Conservation (phyloP, 768 basidiomycete genomes). For the Suillus brevipes region DNA sequence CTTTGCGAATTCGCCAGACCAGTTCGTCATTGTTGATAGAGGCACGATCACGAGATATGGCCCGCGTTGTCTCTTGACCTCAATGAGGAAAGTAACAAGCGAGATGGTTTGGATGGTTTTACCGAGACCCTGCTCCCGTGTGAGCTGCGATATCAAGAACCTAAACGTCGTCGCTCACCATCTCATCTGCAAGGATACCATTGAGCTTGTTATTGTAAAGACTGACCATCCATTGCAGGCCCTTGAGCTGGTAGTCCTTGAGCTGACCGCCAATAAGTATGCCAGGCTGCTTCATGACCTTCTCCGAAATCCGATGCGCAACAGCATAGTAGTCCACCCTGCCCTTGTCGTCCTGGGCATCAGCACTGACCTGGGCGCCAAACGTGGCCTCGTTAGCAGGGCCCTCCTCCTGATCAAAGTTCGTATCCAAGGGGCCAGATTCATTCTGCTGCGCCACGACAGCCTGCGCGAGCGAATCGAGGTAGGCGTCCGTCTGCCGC, state of each 20-base stretch:
- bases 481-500: slow-evolving; percentile 90
- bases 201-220: slow-evolving; percentile 95
- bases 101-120: slow-evolving; percentile 96
- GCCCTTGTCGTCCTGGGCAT: slow-evolving; percentile 57
- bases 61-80: slow-evolving; percentile 85
- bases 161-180: slow-evolving; percentile 50
- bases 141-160: slow-evolving; percentile 14
- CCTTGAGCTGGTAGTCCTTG: slow-evolving; percentile 95
- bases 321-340: slow-evolving; percentile 97
- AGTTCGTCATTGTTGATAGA: slow-evolving; percentile 95
- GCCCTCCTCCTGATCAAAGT: slow-evolving; percentile 66
- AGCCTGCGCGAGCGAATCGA: slow-evolving; percentile 93
- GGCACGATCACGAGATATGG: slow-evolving; percentile 96
- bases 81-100: slow-evolving; percentile 92
- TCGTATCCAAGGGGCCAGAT: slow-evolving; percentile 41
- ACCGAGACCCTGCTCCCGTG: slow-evolving; percentile 72
- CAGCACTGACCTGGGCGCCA: slow-evolving; percentile 73
- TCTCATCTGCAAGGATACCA: slow-evolving; percentile 93
- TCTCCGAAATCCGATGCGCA: slow-evolving; percentile 91
- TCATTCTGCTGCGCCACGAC: slow-evolving; percentile 92
- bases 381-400: slow-evolving; percentile 87
- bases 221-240: slow-evolving; percentile 98
- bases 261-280: slow-evolving; percentile 85
- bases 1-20: slow-evolving; percentile 95
- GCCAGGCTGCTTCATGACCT: slow-evolving; percentile 66